These are phyloP conservation scores for Malania oleifera DNA, from an alignment of 164 flowering plant genomes.

Conservation along the genomic window DNA sequence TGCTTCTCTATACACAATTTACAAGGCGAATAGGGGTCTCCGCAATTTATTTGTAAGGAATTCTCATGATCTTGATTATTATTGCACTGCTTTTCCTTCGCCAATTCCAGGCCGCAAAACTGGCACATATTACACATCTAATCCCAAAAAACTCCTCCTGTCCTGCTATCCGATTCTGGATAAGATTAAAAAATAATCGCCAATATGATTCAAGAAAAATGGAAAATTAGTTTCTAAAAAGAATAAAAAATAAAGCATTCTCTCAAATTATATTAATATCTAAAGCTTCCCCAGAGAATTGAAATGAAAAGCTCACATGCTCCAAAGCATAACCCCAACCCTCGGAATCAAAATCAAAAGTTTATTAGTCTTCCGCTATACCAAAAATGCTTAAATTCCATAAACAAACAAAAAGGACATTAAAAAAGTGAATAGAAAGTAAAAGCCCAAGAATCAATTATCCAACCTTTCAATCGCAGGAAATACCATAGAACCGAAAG, in stretches of 20 bases:
- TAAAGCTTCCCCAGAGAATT: no score
- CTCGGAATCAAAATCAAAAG: background rate
- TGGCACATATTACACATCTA: slow-evolving; percentile 42
- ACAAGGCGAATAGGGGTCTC: slow-evolving; percentile 22
- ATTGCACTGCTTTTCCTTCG: slow-evolving; percentile 11
- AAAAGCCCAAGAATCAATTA: no score
- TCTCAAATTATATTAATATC: background rate
- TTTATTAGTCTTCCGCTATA: no score
- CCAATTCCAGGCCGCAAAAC: slow-evolving; percentile 24
- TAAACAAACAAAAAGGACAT: background rate
- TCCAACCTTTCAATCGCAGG: background rate
- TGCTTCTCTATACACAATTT: slow-evolving; percentile 32
- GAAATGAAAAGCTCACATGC: background rate
- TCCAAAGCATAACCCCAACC: background rate
- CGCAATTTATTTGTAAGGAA: slow-evolving; percentile 13
- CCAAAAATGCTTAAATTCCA: no score
- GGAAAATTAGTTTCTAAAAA: background rate
- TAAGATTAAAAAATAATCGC: slow-evolving; percentile 3
- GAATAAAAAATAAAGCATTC: background rate
- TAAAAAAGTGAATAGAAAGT: background rate
- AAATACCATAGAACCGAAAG: no score
- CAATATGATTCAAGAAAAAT: slow-evolving; percentile 11
- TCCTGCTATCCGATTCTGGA: background rate
- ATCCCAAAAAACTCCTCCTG: slow-evolving; percentile 5
- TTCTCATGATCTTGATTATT: slow-evolving; percentile 11